These are phyloP conservation scores for Gaultheria prostrata DNA, from an alignment of 148 eudicot genomes.

Conservation along the genomic window DNA sequence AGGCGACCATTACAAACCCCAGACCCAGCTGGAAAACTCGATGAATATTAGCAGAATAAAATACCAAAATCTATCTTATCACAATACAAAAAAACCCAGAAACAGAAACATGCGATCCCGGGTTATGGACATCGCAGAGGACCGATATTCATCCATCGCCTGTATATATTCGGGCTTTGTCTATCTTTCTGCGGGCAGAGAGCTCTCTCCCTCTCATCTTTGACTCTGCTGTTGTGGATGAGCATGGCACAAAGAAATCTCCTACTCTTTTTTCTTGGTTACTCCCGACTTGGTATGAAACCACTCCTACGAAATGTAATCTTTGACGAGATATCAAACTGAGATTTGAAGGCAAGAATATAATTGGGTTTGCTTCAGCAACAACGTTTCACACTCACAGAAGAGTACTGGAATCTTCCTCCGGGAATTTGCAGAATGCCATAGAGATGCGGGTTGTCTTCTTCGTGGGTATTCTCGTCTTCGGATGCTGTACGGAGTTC, in stretches of 20 bases:
- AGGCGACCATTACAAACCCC: neutral
- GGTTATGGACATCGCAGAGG: neutral
- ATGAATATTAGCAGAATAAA: neutral
- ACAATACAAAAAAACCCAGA: too few relatives aligned
- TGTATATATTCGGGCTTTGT: neutral
- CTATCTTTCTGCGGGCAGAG: too few relatives aligned
- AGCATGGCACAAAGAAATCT: neutral
- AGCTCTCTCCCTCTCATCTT: too few relatives aligned
- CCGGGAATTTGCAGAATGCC: neutral
- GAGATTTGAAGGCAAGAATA: neutral
- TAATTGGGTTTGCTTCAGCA: neutral
- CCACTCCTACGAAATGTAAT: neutral
- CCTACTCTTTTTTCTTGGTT: neutral
- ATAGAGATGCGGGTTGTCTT: neutral
- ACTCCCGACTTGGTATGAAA: neutral
- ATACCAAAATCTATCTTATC: too few relatives aligned
- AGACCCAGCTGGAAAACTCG: neutral
- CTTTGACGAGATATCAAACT: neutral
- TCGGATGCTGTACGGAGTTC: too few relatives aligned
- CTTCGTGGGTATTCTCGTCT: too few relatives aligned
- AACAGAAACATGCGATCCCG: too few relatives aligned
- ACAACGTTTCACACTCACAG: neutral
- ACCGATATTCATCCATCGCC: neutral
- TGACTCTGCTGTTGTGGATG: neutral
- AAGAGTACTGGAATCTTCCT: neutral